Base-by-base conservation (phyloP, 192 early-diverging fungal genomes). In the Entomortierella chlamydospora region DNA sequence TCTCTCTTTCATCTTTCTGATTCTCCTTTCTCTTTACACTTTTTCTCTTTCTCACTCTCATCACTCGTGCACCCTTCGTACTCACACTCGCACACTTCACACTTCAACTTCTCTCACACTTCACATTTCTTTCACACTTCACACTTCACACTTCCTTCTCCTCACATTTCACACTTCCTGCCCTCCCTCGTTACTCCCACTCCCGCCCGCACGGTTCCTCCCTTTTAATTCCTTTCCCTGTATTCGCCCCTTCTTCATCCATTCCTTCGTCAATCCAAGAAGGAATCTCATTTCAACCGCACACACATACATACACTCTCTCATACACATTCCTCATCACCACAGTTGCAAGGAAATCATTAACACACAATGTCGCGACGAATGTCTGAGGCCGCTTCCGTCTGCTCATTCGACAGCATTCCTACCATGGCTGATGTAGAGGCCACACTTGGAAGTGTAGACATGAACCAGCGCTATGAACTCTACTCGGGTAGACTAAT, bases 391-490 rank as follows among this genome's bases (percentile, higher is more conserved):
- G 63, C 76, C n/a, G 60, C 76, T 42, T 68, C 64, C 25, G 29
- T 79, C 62, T 49, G 57, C 26, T 79, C 76, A 17, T 79, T 79
- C 42, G 76, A 79, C 68, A 79, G 76, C 51, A 79, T 79, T 49
- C 76, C 76, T 11, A 79, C 76, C 17, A 70, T 79, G 76, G 76
- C 76, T 9, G 68, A 79, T 47, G 76, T 79, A 33, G 76, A 79
- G n/a, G 76, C 76, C 4, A 70, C 76, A 0, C 68, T 79, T 23
- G 76, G 76, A 18, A 70, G 76, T 66, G 76, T 79, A 22, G 76
- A 79, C 43, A 70, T 82, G 63, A 84, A 72, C 58, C 81, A 84
- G 47, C 83, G 83, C 31, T 76, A 70, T 43, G 80, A 73, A 42
- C 53, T 82, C 30, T 83, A 69, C 47, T 85, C 82, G 0, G 82